Base-by-base conservation (phyloP, 2,329 filamentous ascomycete species). In the Botryosphaeria dothidea region DNA sequence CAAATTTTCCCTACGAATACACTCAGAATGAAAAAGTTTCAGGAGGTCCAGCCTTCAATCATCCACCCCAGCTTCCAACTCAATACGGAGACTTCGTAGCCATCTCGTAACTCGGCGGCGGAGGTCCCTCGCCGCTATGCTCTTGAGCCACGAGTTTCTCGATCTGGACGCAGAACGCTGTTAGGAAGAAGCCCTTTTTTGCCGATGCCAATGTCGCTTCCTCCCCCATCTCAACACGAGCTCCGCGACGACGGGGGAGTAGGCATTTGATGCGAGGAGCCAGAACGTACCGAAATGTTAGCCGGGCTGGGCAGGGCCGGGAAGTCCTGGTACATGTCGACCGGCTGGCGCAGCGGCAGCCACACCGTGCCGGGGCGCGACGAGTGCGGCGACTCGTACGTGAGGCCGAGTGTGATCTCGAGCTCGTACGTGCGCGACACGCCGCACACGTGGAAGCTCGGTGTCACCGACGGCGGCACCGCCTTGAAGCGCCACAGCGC, bases 381-480 rank as follows among this genome's bases (percentile, higher is more conserved):
- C 36, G 25, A 9, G 17, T 15, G 3, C 17, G 38, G 17, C 38
- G 54, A 43, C 54, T 58, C 54, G 25, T 58, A 58, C 23, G 54
- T 45, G 38, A 58, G 54, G 13, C 54, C 54, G 13, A 58, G 54
- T n/a, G 54, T 58, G 25, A 58, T 45, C 54, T 58, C 54, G 15
- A 58, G 15, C 25, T 58, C 54, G 25, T 58, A 58, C 21, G 38
- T 25, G 17, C 54, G 54, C 25, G 54, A 4, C 54, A 58, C 54
- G n/a, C 25, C 38, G 25, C 38, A 45, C 8, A 58, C 38, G n/a
- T 58, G 25, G 54, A 58, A 58, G 38, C 54, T 58, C 34, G 54
- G 54, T 34, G 54, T 45, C 19, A 58, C 54, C 1, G 54, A 46
- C 36, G 54, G 17, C 17, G 54, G 54, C 8, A 58, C 38, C 8